phyloP scores from a whole-genome alignment of 2,329 filamentous ascomycete genomes.

The Neonectria punicea region DNA sequence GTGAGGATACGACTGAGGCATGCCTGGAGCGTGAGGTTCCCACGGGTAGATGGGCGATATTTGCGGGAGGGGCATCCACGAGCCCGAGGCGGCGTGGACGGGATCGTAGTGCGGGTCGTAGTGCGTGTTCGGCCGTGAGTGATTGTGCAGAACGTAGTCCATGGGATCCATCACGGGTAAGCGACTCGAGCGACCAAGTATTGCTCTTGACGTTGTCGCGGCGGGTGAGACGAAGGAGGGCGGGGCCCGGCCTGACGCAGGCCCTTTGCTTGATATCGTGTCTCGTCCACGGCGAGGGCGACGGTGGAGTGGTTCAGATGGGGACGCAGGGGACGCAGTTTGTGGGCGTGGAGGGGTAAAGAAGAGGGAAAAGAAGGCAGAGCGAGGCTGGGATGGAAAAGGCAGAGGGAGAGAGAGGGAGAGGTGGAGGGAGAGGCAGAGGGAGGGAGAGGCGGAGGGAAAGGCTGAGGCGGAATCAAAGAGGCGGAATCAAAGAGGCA shows the following conservation, averaged over 20 bases:
- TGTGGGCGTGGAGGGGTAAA: too few species aligned
- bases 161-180: slow-evolving; percentile 42
- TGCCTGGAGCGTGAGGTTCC: slow-evolving; percentile 21
- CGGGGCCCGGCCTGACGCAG: slow-evolving; percentile 6
- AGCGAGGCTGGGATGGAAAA: neutral
- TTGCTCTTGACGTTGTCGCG: neutral
- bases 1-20: slow-evolving; percentile 36
- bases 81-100: slow-evolving; percentile 40
- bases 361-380: neutral
- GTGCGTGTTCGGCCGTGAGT: slow-evolving; percentile 36
- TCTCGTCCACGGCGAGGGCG: slow-evolving; percentile 13
- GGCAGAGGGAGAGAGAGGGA: neutral
- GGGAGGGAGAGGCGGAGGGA: neutral
- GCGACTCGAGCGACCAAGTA: slow-evolving; percentile 3
- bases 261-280: slow-evolving; percentile 10
- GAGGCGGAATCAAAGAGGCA: slow-evolving; percentile 5
- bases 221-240: neutral
- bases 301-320: neutral
- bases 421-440: neutral
- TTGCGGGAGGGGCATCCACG: slow-evolving; percentile 42
- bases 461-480: neutral
- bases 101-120: slow-evolving; percentile 45
- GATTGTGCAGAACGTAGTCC: slow-evolving; percentile 40
- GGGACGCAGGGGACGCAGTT: neutral
- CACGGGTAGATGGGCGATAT: slow-evolving; percentile 36